These are phyloP conservation scores for Suhomyces ambrosiae DNA, from an alignment of 1,139 yeast genomes.

Conservation along the genomic window DNA sequence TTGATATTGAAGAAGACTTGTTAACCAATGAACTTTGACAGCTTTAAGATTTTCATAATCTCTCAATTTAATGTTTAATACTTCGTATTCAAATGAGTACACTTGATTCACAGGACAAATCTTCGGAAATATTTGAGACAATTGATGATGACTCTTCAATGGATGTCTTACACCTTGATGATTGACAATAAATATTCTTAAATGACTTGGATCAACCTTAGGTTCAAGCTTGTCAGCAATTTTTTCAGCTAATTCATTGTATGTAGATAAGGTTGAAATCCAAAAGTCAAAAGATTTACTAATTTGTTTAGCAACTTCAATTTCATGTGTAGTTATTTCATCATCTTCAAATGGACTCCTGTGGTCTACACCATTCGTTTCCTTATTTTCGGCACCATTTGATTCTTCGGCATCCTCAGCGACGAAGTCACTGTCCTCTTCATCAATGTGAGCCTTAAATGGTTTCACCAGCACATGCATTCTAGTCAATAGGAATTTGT, in stretches of 20 bases:
- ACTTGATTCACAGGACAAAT: slow-evolving; percentile 48
- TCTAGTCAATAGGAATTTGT: slow-evolving; percentile 66
- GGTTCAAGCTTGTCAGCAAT: slow-evolving; percentile 53
- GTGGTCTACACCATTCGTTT: slow-evolving; percentile 11
- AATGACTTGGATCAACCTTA: slow-evolving; percentile 58
- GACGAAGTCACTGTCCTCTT: slow-evolving; percentile 52
- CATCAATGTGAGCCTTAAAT: slow-evolving; percentile 43
- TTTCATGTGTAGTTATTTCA: slow-evolving; percentile 17
- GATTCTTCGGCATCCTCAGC: slow-evolving; percentile 17
- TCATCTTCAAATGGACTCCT: slow-evolving; percentile 15
- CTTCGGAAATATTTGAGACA: slow-evolving; percentile 52
- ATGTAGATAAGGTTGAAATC: slow-evolving; percentile 64
- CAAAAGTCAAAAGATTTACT: slow-evolving; percentile 58
- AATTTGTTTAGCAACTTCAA: slow-evolving; percentile 20
- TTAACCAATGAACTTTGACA: slow-evolving; percentile 65
- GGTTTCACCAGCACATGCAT: slow-evolving; percentile 61
- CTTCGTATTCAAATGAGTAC: slow-evolving; percentile 67
- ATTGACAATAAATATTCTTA: slow-evolving; percentile 65
- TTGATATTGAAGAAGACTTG: slow-evolving; percentile 64
- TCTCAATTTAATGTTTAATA: slow-evolving; percentile 68
- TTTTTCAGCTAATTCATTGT: slow-evolving; percentile 58
- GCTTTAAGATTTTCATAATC: slow-evolving; percentile 78
- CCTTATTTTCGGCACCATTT: slow-evolving; percentile 15
- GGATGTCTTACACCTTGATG: slow-evolving; percentile 57
- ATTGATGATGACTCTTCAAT: slow-evolving; percentile 41